Evolutionary conservation across 192 early-diverging fungal genomes (phyloP).

Genomic region (Backusella sp.): DNA sequence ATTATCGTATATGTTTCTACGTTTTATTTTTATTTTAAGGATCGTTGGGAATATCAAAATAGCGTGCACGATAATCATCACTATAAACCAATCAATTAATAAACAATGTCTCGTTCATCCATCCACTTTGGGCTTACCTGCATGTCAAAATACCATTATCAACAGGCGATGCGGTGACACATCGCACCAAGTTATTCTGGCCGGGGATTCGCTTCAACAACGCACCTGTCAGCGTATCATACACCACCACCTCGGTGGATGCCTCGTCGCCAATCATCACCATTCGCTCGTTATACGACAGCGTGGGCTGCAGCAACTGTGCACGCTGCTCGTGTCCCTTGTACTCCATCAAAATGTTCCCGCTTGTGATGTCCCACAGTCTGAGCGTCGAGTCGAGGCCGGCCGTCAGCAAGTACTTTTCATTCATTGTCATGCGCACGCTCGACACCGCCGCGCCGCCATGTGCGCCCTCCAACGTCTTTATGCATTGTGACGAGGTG

Average conservation of each 20-base stretch:
- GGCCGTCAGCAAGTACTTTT: constrained; percentile 73
- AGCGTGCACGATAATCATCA: constrained; percentile 37
- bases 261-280: constrained; percentile 70
- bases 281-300: constrained; percentile 70
- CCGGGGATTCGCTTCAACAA: constrained; percentile 51
- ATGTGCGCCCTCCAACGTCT: constrained; percentile 78
- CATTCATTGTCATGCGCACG: constrained; percentile 74
- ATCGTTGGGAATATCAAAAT: constrained; percentile 14
- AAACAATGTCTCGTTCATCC: neutral
- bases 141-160: constrained; percentile 61
- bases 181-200: constrained; percentile 54
- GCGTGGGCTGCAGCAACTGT: constrained; percentile 44
- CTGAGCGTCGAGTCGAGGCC: constrained; percentile 73
- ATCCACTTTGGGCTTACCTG: constrained; percentile 34
- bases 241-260: constrained; percentile 59
- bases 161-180: constrained; percentile 59
- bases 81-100: neutral
- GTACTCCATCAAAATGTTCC: constrained; percentile 70
- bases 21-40: neutral
- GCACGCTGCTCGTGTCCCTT: constrained; percentile 58
- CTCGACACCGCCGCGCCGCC: constrained; percentile 68
- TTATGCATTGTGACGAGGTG: constrained; percentile 70
- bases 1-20: neutral
- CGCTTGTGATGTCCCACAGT: constrained; percentile 84
- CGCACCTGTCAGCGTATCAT: constrained; percentile 68